Conservation (phyloP, 1,284 basidiomycete species). For the Moesziomyces aphidis region DNA sequence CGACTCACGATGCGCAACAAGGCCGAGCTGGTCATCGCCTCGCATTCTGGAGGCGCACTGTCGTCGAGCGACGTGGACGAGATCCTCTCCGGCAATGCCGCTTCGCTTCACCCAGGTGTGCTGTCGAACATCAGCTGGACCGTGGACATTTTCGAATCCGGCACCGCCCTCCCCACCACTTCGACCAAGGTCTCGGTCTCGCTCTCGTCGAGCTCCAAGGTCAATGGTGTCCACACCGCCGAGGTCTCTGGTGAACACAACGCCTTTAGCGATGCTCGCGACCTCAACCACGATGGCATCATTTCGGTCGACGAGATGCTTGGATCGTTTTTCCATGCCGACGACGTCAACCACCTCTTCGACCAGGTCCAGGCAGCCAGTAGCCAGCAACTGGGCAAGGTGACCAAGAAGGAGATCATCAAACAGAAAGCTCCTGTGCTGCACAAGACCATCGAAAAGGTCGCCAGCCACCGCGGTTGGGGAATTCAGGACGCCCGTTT, state of each 20-base stretch:
- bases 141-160: slow-evolving; percentile 27
- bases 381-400: slow-evolving; percentile 8
- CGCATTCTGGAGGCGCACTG: slow-evolving; percentile 11
- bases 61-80: slow-evolving; percentile 7
- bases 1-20: slow-evolving; percentile 26
- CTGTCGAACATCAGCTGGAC: slow-evolving; percentile 25
- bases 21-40: slow-evolving; percentile 25
- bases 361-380: slow-evolving; percentile 8
- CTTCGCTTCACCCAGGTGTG: slow-evolving; percentile 21
- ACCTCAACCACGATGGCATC: slow-evolving; percentile 15
- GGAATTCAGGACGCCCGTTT: slow-evolving; percentile 31
- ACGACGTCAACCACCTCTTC: slow-evolving; percentile 16
- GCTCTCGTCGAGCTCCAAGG: background rate
- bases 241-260: background rate
- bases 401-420: slow-evolving; percentile 37
- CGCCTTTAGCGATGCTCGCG: background rate
- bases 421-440: slow-evolving; percentile 24
- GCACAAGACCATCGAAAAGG: slow-evolving; percentile 40
- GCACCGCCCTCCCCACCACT: slow-evolving; percentile 8
- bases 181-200: background rate
- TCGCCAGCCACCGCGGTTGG: slow-evolving; percentile 33
- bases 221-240: background rate
- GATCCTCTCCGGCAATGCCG: slow-evolving; percentile 14
- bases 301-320: slow-evolving; percentile 34
- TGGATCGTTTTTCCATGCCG: slow-evolving; percentile 38